phyloP scores from a whole-genome alignment of 23 red algal species.

The Porphyridium purpureum region DNA sequence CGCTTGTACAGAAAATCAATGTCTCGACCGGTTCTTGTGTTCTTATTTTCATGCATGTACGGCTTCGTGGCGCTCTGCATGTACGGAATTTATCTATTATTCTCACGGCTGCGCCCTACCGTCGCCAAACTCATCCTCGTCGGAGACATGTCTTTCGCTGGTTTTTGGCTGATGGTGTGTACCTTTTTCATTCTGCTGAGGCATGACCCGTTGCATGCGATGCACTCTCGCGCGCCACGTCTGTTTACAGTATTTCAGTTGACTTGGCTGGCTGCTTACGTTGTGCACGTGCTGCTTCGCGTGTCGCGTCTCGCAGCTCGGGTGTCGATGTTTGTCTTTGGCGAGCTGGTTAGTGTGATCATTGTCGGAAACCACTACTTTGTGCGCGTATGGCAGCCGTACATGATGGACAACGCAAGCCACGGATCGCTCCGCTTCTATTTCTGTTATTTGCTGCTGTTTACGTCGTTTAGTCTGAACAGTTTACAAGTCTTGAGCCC shows the following conservation, averaged over 20 bases:
- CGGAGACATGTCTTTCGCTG: conserved; percentile 35
- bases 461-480: conserved; percentile 35
- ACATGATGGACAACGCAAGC: conserved; percentile 31
- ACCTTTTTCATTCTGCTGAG: conserved; percentile 22
- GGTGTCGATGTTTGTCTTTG: conserved; percentile 42
- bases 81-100: conserved; percentile 16
- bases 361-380: conserved; percentile 67
- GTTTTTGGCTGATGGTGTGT: conserved; percentile 42
- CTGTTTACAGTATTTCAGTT: conserved; percentile 65
- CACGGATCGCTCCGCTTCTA: conserved; percentile 44
- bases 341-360: conserved; percentile 38
- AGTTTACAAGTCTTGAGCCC: no score
- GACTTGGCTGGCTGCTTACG: conserved; percentile 29
- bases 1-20: no score
- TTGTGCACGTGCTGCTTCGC: conserved; percentile 38
- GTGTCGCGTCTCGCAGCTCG: conserved; percentile 55
- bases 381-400: conserved; percentile 42
- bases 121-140: conserved; percentile 34
- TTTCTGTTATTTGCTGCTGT: conserved; percentile 48
- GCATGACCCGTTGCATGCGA: conserved; percentile 38
- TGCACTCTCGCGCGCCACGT: conserved; percentile 22
- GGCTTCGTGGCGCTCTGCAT: conserved; percentile 21
- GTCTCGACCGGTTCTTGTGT: no score
- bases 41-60: no score
- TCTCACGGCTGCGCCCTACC: conserved; percentile 22